Evolutionary conservation across 176 grass and related monocot genomes (phyloP).

Genomic region (Thinopyrum elongatum): DNA sequence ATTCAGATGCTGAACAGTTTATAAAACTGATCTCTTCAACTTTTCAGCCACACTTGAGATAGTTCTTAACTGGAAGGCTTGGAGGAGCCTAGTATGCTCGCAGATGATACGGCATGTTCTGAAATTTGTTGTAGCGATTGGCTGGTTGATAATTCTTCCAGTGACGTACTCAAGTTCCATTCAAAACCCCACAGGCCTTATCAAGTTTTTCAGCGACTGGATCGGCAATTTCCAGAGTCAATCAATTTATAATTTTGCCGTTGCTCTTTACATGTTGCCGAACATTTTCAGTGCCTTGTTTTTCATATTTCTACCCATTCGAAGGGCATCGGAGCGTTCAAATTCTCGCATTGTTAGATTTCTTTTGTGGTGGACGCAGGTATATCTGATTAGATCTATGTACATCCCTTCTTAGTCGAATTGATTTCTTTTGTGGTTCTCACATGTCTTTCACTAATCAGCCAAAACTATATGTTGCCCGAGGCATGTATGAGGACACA

Average conservation of each 20-base stretch:
- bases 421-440: too few species aligned
- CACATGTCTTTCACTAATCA: slow-evolving; percentile 41
- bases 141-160: slow-evolving; percentile 90
- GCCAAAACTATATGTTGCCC: slow-evolving; percentile 90
- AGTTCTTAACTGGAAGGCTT: slow-evolving; percentile 91
- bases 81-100: slow-evolving; percentile 69
- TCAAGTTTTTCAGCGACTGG: slow-evolving; percentile 92
- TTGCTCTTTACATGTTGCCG: slow-evolving; percentile 88
- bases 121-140: slow-evolving; percentile 75
- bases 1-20: slow-evolving; percentile 21
- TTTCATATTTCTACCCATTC: slow-evolving; percentile 81
- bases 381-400: slow-evolving; percentile 25
- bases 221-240: slow-evolving; percentile 60
- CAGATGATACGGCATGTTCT: slow-evolving; percentile 77
- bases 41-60: slow-evolving; percentile 74
- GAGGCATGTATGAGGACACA: slow-evolving; percentile 83
- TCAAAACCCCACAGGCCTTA: slow-evolving; percentile 75
- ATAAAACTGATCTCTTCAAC: slow-evolving; percentile 18
- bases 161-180: slow-evolving; percentile 67
- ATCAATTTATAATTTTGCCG: slow-evolving; percentile 79
- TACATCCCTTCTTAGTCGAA: too few species aligned
- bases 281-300: slow-evolving; percentile 84
- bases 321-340: slow-evolving; percentile 59
- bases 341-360: slow-evolving; percentile 62
- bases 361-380: slow-evolving; percentile 99